Conservation (phyloP, 176 grass and related monocot species). For the Avena eriantha region DNA sequence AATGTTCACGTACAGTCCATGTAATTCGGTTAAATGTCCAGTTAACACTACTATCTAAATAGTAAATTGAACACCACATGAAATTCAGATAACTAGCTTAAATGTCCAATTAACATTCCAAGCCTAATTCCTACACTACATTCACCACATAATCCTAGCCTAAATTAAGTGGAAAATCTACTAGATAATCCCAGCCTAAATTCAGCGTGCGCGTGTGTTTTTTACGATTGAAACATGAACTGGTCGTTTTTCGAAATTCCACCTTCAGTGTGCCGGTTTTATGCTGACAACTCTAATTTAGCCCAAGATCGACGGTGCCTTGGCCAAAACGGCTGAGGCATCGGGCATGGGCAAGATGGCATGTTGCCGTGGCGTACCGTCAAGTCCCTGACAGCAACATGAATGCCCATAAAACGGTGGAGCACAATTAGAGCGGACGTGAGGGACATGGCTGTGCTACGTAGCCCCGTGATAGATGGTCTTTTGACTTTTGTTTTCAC, state of each 20-base stretch:
- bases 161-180: too few relatives aligned
- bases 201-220: background rate
- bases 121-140: too few relatives aligned
- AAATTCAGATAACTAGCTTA: too few relatives aligned
- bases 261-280: too few relatives aligned
- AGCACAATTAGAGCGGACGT: background rate
- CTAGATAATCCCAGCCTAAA: too few relatives aligned
- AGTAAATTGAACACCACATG: too few relatives aligned
- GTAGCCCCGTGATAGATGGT: slow-evolving; percentile 21
- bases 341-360: background rate
- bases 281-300: background rate
- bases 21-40: too few relatives aligned
- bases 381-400: background rate
- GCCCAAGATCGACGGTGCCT: background rate
- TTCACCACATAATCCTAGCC: too few relatives aligned
- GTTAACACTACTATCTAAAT: too few relatives aligned
- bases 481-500: background rate
- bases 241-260: too few relatives aligned
- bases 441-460: slow-evolving; percentile 13
- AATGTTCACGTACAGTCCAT: too few relatives aligned
- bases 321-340: background rate
- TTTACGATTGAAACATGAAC: background rate
- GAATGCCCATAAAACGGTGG: background rate
- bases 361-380: background rate
- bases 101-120: too few relatives aligned